Conservation (phyloP, 1,284 basidiomycete species). For the Malassezia psittaci region DNA sequence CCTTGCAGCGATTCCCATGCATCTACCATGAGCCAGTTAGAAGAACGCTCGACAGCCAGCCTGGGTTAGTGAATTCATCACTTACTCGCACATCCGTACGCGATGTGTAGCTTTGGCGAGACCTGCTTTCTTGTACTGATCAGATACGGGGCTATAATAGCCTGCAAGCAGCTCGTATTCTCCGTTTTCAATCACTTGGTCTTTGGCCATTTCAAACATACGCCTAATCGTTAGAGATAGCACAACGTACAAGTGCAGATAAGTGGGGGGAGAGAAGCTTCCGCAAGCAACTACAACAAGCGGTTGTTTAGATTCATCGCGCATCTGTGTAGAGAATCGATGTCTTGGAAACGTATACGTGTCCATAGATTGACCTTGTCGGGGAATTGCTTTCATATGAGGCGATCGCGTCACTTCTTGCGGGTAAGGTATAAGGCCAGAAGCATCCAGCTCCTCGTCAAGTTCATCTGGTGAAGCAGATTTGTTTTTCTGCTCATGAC, state of each 20-base stretch:
- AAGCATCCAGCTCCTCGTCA: slow-evolving; percentile 31
- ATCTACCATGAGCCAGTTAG: slow-evolving; percentile 66
- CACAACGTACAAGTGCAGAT: slow-evolving; percentile 51
- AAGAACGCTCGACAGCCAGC: slow-evolving; percentile 45
- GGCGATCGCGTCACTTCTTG: neutral
- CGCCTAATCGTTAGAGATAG: slow-evolving; percentile 60
- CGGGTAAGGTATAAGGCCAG: neutral
- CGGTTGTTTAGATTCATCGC: slow-evolving; percentile 41
- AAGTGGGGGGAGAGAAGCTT: slow-evolving; percentile 55
- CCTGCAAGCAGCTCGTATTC: slow-evolving; percentile 86
- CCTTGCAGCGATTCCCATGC: slow-evolving; percentile 89
- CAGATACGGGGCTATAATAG: slow-evolving; percentile 75
- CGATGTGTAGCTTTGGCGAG: slow-evolving; percentile 43
- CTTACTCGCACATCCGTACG: slow-evolving; percentile 46
- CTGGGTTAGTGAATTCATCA: neutral
- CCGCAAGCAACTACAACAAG: slow-evolving; percentile 53
- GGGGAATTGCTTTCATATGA: slow-evolving; percentile 19
- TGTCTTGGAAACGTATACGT: slow-evolving; percentile 43
- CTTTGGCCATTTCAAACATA: slow-evolving; percentile 97
- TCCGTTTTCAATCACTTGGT: slow-evolving; percentile 82
- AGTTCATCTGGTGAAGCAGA: slow-evolving; percentile 19
- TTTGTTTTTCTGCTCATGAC: slow-evolving; percentile 1
- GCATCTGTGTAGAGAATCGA: slow-evolving; percentile 39
- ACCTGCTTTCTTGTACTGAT: slow-evolving; percentile 47
- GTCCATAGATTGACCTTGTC: slow-evolving; percentile 32